Base-by-base conservation (phyloP, 768 basidiomycete genomes). In the Lyophyllum atratum region DNA sequence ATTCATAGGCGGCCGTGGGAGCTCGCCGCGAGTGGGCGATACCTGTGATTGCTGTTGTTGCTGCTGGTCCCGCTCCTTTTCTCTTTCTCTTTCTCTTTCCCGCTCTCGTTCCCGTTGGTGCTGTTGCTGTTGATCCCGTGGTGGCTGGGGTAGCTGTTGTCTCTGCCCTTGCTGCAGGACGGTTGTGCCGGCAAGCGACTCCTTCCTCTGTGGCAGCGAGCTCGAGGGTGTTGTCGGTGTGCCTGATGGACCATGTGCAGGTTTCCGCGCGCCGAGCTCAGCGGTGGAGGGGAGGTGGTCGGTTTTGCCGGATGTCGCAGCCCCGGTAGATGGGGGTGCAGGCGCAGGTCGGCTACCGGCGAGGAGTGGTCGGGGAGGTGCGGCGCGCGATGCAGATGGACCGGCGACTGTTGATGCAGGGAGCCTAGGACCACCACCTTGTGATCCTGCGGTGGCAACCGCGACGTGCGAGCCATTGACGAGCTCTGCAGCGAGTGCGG, bases 321-420 rank as follows among this genome's bases (percentile, higher is more conserved):
- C 55, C 11, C 65, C 52, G 28, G 11, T 37, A 4, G 34, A 37
- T 14, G 72, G 73, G 1, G 84, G 78, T 9, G 79, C 70, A 8
- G 80, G 70, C 1, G 87, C 85, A 7, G 85, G 79, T 11, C 85
- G 77, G 0, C 83, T 81, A 17, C 82, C 81, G 19, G 83, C 78
- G 59, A 87, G 76, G 6, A 84, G 70, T 0, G 91, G 90, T 4
- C 89, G 80, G 2, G 87, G 81, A 21, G 90, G 90, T 0, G 90
- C 85, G 4, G 90, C 81, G 12, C 91, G 78, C 4, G 79, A 79
- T 7, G 86, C 76, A 56, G 86, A 84, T 6, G 72, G 65, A 9
- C 42, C 39, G 19, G 44, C 45, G 10, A 52, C 46, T 9, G 43
- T 50, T n/a, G 57, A 10, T 37, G 57, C 37, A 4, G 60, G 49